Evolutionary conservation across 2,329 filamentous ascomycete genomes (phyloP).

Genomic region (Peltaster fructicola): DNA sequence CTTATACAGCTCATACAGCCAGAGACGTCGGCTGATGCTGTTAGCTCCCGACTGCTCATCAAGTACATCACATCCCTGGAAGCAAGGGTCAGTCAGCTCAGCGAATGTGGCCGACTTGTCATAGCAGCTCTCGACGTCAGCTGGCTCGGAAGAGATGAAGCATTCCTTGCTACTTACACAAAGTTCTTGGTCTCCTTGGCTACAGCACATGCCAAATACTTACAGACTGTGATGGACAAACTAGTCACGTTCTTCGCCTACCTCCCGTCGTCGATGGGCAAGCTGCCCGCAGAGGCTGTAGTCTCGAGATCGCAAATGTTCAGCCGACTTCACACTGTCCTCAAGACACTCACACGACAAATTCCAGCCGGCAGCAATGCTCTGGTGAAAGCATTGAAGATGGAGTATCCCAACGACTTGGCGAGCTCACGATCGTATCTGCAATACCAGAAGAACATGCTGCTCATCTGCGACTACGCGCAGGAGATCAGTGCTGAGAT

Average conservation of each 20-base stretch:
- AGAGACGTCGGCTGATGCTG: constrained; percentile 23
- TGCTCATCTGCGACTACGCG: constrained; percentile 60
- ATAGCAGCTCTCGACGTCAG: constrained; percentile 39
- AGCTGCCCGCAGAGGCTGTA: constrained; percentile 34
- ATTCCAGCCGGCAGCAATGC: constrained; percentile 62
- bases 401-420: constrained; percentile 24
- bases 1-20: constrained; percentile 21
- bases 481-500: constrained; percentile 65
- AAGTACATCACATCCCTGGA: constrained; percentile 43
- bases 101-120: constrained; percentile 40
- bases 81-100: constrained; percentile 37
- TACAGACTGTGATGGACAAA: constrained; percentile 58
- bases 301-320: constrained; percentile 50
- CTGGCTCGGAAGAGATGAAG: constrained; percentile 44
- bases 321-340: constrained; percentile 53
- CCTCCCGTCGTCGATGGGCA: constrained; percentile 36
- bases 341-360: constrained; percentile 61
- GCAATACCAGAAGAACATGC: constrained; percentile 72
- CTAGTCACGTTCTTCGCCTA: constrained; percentile 61
- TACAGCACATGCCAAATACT: constrained; percentile 66
- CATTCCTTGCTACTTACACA: constrained; percentile 39
- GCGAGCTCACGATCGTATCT: constrained; percentile 66
- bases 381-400: constrained; percentile 35
- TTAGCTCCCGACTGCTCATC: constrained; percentile 33
- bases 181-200: constrained; percentile 46